Conservation (phyloP, 768 basidiomycete species). For the Boletus speciosus region DNA sequence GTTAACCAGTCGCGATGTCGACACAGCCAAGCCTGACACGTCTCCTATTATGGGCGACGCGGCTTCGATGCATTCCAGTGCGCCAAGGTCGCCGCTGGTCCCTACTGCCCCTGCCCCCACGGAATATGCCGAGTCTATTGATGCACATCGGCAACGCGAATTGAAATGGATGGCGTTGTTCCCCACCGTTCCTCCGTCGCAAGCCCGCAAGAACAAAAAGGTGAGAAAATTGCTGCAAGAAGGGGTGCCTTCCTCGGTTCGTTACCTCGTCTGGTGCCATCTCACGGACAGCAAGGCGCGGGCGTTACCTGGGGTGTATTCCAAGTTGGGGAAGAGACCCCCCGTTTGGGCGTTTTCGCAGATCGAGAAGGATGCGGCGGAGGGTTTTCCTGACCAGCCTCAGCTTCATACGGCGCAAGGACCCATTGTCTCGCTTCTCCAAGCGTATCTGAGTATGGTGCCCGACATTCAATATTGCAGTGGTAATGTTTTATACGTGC, state of each 20-base stretch:
- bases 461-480: conserved; percentile 70
- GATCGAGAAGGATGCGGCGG: conserved; percentile 57
- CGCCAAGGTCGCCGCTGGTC: conserved; percentile 26
- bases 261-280: conserved; percentile 82
- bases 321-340: conserved; percentile 55
- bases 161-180: conserved; percentile 71
- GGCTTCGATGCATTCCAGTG: conserved; percentile 37
- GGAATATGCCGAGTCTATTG: conserved; percentile 31
- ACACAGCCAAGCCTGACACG: conserved; percentile 5
- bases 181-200: conserved; percentile 51
- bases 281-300: conserved; percentile 74
- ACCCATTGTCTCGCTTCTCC: conserved; percentile 54
- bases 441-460: conserved; percentile 82
- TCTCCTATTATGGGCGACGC: conserved; percentile 38
- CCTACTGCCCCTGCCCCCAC: background rate
- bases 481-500: conserved; percentile 39
- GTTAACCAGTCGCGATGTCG: conserved; percentile 30
- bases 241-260: conserved; percentile 78
- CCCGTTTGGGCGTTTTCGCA: conserved; percentile 45
- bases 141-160: conserved; percentile 74
- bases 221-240: conserved; percentile 68
- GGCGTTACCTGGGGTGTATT: conserved; percentile 65
- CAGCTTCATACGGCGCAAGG: conserved; percentile 56
- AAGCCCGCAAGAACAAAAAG: conserved; percentile 77
- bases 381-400: conserved; percentile 54